These are phyloP conservation scores for Cucurbita ficifolia DNA, from an alignment of 306 rosid genomes.

Conservation along the genomic window DNA sequence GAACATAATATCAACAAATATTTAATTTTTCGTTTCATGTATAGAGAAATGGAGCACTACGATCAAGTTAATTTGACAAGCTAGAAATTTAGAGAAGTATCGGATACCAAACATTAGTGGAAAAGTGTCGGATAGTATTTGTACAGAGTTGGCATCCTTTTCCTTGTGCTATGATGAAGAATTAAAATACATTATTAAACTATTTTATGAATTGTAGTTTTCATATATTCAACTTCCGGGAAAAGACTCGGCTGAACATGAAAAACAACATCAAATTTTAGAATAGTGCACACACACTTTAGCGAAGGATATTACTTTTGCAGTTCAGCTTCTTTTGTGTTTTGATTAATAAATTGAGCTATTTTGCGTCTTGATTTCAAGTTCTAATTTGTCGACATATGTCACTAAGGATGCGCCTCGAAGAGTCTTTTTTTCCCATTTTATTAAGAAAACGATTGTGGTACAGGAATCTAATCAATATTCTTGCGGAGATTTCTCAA, in stretches of 20 bases:
- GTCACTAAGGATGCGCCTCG: background rate
- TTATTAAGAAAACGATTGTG: conserved; percentile 11
- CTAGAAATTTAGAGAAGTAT: background rate
- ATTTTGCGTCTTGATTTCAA: background rate
- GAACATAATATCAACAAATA: background rate
- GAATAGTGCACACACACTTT: background rate
- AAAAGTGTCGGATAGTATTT: background rate
- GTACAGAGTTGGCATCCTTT: background rate
- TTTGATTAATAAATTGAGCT: background rate
- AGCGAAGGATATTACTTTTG: background rate
- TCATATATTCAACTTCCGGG: background rate
- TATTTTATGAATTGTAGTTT: background rate
- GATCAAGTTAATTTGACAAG: background rate
- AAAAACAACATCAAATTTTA: background rate
- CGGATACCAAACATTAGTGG: background rate
- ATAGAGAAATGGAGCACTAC: background rate
- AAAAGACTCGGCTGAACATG: background rate
- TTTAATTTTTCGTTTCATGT: background rate
- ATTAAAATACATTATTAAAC: background rate
- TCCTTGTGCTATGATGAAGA: background rate
- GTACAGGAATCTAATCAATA: conserved; percentile 94
- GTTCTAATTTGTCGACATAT: background rate
- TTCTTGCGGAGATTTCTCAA: conserved; percentile 97
- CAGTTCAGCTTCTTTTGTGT: background rate
- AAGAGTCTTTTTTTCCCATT: background rate